Evolutionary conservation across 2,329 filamentous ascomycete genomes (phyloP).

Genomic region (Apiospora arundinis): DNA sequence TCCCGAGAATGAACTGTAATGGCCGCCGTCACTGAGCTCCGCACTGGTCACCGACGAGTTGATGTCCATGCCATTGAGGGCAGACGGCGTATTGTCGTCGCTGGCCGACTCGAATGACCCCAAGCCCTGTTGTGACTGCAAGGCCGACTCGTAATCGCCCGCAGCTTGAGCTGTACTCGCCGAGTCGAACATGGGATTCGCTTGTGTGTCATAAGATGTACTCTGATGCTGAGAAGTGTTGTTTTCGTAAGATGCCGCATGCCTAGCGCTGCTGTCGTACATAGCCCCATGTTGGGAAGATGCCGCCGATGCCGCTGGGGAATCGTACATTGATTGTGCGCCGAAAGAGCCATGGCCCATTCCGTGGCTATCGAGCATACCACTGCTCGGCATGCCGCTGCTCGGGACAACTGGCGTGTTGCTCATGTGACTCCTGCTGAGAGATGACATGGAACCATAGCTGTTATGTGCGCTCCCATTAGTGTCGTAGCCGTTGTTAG

Average conservation of each 20-base stretch:
- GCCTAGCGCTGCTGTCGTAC: constrained; percentile 14
- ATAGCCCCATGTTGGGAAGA: constrained; percentile 15
- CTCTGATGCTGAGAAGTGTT: constrained; percentile 3
- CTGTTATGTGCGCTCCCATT: not conserved
- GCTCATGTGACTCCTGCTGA: not conserved
- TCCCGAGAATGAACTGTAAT: constrained; percentile 1
- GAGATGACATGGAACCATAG: not conserved
- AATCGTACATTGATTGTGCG: constrained; percentile 15
- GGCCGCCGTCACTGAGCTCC: constrained; percentile 15
- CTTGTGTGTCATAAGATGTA: constrained; percentile 1
- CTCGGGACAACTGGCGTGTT: constrained; percentile 11
- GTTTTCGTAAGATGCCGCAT: constrained; percentile 9
- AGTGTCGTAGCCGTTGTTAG: constrained; percentile 1
- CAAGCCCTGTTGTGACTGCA: constrained; percentile 18
- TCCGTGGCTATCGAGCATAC: not conserved
- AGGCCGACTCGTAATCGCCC: constrained; percentile 16
- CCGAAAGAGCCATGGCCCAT: constrained; percentile 20
- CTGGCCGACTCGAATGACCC: constrained; percentile 17
- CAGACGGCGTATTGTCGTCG: constrained; percentile 9
- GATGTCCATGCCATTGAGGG: constrained; percentile 10
- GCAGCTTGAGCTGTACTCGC: not conserved
- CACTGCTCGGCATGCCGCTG: not conserved
- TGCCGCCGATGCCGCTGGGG: constrained; percentile 11
- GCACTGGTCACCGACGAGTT: not conserved
- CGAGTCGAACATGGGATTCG: constrained; percentile 20